Conservation (phyloP, 2,329 filamentous ascomycete species). For the Fusarium sp. region DNA sequence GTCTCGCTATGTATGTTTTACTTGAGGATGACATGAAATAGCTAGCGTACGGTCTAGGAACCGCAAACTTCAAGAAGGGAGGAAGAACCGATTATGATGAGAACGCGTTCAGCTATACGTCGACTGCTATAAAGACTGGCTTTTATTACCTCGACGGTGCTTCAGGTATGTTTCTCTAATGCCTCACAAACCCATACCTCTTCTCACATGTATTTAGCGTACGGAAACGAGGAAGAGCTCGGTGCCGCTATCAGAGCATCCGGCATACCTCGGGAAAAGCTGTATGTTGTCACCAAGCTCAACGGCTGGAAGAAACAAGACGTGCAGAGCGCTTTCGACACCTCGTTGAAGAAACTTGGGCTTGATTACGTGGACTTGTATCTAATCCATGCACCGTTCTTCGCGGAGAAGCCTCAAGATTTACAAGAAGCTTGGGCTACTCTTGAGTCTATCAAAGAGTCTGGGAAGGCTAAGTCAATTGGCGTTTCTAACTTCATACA, state of each 20-base stretch:
- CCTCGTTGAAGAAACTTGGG: neutral
- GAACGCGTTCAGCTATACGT: neutral
- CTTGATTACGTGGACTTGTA: neutral
- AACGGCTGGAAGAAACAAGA: neutral
- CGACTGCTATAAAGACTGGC: neutral
- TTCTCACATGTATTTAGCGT: neutral
- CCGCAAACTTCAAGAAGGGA: neutral
- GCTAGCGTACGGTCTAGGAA: neutral
- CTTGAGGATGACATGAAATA: neutral
- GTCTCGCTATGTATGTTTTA: accelerated
- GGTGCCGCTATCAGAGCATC: neutral
- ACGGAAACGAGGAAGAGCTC: neutral
- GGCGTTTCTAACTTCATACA: neutral
- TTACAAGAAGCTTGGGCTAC: neutral
- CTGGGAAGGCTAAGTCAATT: neutral
- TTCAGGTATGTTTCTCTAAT: neutral
- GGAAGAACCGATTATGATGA: neutral
- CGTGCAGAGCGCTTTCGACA: neutral
- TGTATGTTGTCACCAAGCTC: neutral
- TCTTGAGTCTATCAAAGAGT: neutral
- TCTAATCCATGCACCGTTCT: neutral
- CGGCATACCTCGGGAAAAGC: neutral
- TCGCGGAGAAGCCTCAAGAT: neutral
- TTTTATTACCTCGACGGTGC: neutral
- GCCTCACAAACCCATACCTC: accelerated